Conservation (phyloP, 495 filamentous ascomycete genomes). For the Hypoxylon rickii region DNA sequence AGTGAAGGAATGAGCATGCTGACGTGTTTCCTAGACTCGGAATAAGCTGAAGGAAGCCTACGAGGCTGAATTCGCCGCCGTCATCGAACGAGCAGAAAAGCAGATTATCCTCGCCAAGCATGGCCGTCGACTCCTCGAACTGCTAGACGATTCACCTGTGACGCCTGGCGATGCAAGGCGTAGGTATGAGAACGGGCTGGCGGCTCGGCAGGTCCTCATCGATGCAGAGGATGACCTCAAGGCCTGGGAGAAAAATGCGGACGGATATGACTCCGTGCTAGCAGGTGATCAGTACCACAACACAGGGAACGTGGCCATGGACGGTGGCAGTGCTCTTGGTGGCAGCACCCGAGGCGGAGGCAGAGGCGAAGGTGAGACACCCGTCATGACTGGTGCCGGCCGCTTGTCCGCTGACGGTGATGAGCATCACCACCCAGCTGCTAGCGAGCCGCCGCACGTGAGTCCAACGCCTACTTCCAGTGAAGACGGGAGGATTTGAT, state of each 20-base stretch:
- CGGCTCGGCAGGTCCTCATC: conserved; percentile 83
- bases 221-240: conserved; percentile 89
- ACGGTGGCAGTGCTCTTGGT: background rate
- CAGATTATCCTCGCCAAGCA: conserved; percentile 91
- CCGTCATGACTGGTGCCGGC: conserved; percentile 1
- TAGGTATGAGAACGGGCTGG: conserved; percentile 63
- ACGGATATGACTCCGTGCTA: conserved; percentile 14
- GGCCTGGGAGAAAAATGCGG: conserved; percentile 65
- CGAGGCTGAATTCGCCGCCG: conserved; percentile 80
- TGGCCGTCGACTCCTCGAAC: conserved; percentile 79
- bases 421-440: background rate
- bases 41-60: conserved; percentile 94
- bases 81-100: conserved; percentile 95
- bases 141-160: conserved; percentile 89
- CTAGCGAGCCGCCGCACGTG: conserved; percentile 6
- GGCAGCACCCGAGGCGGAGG: background rate
- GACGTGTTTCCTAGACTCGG: conserved; percentile 63
- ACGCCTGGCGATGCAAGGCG: conserved; percentile 80
- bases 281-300: background rate
- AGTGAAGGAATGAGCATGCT: conserved; percentile 1
- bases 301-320: background rate
- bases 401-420: conserved; percentile 2
- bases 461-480: conserved; percentile 21
- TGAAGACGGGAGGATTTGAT: conserved; percentile 1
- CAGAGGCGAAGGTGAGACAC: conserved; percentile 1